These are phyloP conservation scores for Gryganskiella cystojenkinii DNA, from an alignment of 192 early-diverging fungal species.

Conservation along the genomic window DNA sequence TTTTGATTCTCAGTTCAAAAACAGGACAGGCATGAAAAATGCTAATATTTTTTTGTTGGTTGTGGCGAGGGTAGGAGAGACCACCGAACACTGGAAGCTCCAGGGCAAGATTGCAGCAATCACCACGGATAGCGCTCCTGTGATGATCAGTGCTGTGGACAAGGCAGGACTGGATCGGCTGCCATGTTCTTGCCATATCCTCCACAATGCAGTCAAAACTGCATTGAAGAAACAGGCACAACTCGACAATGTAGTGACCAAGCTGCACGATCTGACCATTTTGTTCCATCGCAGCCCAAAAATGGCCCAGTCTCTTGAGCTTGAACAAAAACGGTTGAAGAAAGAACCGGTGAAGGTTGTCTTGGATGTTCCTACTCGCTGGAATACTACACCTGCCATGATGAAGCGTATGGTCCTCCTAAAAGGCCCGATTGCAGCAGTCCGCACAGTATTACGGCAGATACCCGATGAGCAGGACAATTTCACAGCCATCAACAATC, in stretches of 20 bases:
- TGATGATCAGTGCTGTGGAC: background rate
- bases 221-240: background rate
- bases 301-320: background rate
- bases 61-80: background rate
- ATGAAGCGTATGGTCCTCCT: background rate
- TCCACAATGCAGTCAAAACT: background rate
- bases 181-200: constrained; percentile 3
- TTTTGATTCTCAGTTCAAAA: background rate
- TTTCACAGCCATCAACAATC: background rate
- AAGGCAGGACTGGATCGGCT: background rate
- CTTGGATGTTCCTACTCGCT: background rate
- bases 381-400: constrained; percentile 4
- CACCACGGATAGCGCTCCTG: constrained; percentile 1
- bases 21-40: too few relatives aligned
- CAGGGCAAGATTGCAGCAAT: background rate
- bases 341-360: background rate
- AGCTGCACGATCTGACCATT: background rate
- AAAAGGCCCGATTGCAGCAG: background rate
- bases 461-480: constrained; percentile 5
- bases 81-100: background rate
- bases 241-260: background rate
- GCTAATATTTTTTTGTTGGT: too few relatives aligned
- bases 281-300: background rate
- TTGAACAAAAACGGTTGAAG: background rate
- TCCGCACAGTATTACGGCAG: background rate